These are phyloP conservation scores for Potentilla sterilis DNA, from an alignment of 306 rosid species.

Conservation along the genomic window DNA sequence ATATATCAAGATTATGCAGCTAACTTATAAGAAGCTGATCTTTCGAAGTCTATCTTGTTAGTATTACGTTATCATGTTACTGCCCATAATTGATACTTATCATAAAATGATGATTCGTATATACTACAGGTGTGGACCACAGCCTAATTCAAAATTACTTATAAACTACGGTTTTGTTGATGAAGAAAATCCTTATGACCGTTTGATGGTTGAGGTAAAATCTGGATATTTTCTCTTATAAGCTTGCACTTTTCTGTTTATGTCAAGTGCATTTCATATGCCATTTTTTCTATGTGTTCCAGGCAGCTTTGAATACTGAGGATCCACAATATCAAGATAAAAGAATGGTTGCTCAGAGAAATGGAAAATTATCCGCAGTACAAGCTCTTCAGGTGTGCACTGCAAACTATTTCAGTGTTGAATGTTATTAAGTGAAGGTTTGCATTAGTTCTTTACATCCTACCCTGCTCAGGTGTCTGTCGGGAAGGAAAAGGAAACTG, in stretches of 20 bases:
- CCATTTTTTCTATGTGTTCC: conserved; percentile 22
- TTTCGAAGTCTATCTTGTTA: not conserved
- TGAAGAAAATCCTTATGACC: conserved; percentile 73
- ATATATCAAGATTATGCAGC: conserved; percentile 21
- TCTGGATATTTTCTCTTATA: conserved; percentile 17
- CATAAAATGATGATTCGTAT: conserved; percentile 21
- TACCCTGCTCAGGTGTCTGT: conserved; percentile 50
- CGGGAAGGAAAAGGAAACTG: conserved; percentile 86
- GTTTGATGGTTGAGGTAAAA: conserved; percentile 69
- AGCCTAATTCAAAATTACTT: conserved; percentile 87
- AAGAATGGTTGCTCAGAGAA: conserved; percentile 92
- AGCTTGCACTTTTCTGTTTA: conserved; percentile 21
- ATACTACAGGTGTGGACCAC: conserved; percentile 94
- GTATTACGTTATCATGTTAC: conserved; percentile 1
- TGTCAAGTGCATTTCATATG: conserved; percentile 26
- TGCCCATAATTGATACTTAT: conserved; percentile 2
- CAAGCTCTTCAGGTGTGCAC: conserved; percentile 66
- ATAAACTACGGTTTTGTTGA: conserved; percentile 93
- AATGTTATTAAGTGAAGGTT: conserved; percentile 12
- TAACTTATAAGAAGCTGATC: not conserved
- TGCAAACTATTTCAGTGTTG: conserved; percentile 22
- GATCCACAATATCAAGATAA: conserved; percentile 98
- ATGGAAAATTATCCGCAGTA: conserved; percentile 73
- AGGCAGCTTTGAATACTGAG: conserved; percentile 91
- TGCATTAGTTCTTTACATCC: conserved; percentile 20